Conservation (phyloP, 1,139 yeast genomes). For the Candida sojae region DNA sequence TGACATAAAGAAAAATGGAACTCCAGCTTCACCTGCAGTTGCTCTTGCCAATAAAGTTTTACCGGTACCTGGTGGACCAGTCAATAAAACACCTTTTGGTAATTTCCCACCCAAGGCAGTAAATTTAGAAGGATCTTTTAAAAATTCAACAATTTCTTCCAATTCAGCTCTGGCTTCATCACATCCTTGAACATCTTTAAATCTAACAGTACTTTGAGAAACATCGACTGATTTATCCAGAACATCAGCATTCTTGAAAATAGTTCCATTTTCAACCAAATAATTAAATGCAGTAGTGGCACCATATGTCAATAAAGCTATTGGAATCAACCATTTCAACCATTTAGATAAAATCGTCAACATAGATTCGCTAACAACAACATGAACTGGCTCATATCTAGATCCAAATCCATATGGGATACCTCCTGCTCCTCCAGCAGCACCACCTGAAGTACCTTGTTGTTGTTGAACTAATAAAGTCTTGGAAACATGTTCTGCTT, state of each 20-base stretch:
- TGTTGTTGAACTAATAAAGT: constrained; percentile 19
- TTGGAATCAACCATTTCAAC: constrained; percentile 86
- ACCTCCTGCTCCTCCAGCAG: constrained; percentile 21
- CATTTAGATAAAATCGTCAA: constrained; percentile 78
- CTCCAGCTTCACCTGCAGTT: constrained; percentile 99
- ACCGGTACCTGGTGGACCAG: constrained; percentile 99
- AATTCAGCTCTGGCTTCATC: constrained; percentile 98
- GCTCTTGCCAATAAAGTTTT: constrained; percentile 96
- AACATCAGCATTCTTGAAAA: constrained; percentile 74
- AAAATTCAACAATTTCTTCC: constrained; percentile 94
- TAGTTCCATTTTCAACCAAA: constrained; percentile 81
- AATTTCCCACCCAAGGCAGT: constrained; percentile 96
- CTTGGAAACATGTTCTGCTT: constrained; percentile 65
- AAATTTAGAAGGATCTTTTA: constrained; percentile 93
- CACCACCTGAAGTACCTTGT: constrained; percentile 14
- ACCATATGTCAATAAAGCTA: constrained; percentile 73
- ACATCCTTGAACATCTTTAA: constrained; percentile 94
- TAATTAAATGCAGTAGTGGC: constrained; percentile 75
- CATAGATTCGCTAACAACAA: constrained; percentile 81
- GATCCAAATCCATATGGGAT: constrained; percentile 47
- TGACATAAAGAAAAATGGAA: constrained; percentile 96
- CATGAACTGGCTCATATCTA: constrained; percentile 81
- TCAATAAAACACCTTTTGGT: constrained; percentile 93
- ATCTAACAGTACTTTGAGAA: constrained; percentile 82
- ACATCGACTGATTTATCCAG: constrained; percentile 82